Base-by-base conservation (phyloP, 1,139 yeast genomes). In the Blastobotrys capitulatus region DNA sequence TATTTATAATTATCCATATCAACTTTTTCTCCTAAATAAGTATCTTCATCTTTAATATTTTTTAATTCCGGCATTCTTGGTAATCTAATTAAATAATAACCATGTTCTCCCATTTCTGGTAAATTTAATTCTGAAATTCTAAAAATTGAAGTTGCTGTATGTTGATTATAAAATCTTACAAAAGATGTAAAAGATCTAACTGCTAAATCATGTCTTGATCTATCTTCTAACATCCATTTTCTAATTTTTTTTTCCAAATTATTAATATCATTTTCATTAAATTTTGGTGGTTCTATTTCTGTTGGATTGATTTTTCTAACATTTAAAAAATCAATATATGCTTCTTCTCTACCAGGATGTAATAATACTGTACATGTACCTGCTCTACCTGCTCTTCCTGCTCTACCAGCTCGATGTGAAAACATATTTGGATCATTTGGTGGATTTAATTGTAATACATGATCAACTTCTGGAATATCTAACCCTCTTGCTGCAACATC, bases 41-140 rank as follows among this genome's bases (percentile, higher is more conserved):
- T 97, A 44, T 72, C 74, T 16, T 65, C 60, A 32, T 72, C 70
- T 10, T 75, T 64, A 1, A 85, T 71, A 58, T 75, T 73, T 51
- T 71, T 74, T 25, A 87, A 74, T 64, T 94, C 99, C 0, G 98
- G 98, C 97, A 94, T 94, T 58, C 82, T 80, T 7, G 99, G 99
- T 48, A 92, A 69, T 58, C 97, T 75, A 44, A 87, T 68, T 13
- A 94, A 68, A 1, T 96, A 96, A 66, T 86, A 89, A 70, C 86
- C 75, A 18, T 8, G 18, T 56, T 74, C 77, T 0, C 95, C 96
- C 13, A 84, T 56, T 0, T 83, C 86, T 27, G 83, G 65, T 59
- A 86, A 83, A 63, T 90, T 95, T 52, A 94, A 68, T 9, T 80
- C 71, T 42, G 79, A 77, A 19, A 86, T 61, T 54, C 98, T 74